Percentiles rank a stretch among this genome's conserved stretches.
Evolutionary conservation across 495 filamentous ascomycete species (phyloP).

Genomic region (Darksidea phi): DNA sequence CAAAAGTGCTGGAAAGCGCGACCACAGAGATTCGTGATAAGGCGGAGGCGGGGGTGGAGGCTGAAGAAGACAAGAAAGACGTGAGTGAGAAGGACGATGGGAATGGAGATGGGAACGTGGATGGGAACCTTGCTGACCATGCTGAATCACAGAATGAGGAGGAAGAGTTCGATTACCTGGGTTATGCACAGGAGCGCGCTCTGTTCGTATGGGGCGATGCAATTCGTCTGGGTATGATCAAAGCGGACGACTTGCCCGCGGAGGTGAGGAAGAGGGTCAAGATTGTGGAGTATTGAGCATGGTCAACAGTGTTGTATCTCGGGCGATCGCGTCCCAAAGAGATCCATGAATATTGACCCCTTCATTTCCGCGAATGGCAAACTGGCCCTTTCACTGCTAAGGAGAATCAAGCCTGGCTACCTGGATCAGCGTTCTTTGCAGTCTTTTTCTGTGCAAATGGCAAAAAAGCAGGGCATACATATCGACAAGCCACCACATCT

Average conservation of each 20-base stretch:
- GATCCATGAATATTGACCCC: too few species aligned
- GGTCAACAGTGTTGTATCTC: too few species aligned
- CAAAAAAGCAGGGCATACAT: too few species aligned
- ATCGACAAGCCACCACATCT: too few species aligned
- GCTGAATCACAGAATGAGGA: constrained; percentile 45
- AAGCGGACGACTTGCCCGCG: constrained; percentile 69
- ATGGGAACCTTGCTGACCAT: constrained; percentile 10
- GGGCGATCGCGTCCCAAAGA: too few species aligned
- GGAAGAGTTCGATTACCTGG: constrained; percentile 87
- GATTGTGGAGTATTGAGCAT: constrained; percentile 29
- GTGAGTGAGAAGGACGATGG: not conserved
- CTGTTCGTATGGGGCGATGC: constrained; percentile 93
- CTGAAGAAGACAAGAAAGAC: not conserved
- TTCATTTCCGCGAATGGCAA: too few species aligned
- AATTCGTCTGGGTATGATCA: constrained; percentile 66
- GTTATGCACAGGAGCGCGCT: constrained; percentile 86
- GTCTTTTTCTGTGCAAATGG: too few species aligned
- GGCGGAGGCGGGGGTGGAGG: not conserved
- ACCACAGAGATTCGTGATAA: not conserved
- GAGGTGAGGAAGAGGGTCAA: constrained; percentile 30
- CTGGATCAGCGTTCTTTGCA: too few species aligned
- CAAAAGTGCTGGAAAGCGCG: not conserved
- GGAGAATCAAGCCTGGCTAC: too few species aligned
- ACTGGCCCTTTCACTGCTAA: too few species aligned
- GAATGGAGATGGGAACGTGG: not conserved